phyloP scores from a whole-genome alignment of 495 filamentous ascomycete genomes.

The Acidomyces sp. region DNA sequence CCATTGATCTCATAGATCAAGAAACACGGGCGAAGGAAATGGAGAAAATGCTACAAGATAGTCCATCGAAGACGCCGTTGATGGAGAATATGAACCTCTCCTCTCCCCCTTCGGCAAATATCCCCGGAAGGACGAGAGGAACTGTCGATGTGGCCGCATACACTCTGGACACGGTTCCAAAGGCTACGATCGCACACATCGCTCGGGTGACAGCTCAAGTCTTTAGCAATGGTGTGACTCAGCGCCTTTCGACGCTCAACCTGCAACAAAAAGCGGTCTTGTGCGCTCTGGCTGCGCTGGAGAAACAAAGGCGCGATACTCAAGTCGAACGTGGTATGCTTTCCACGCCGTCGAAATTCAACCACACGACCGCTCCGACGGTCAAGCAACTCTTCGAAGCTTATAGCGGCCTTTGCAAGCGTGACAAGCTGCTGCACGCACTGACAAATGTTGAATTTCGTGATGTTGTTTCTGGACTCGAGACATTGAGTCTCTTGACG shows the following conservation, averaged over 20 bases:
- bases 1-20: conserved; percentile 76
- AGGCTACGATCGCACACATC: conserved; percentile 78
- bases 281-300: conserved; percentile 71
- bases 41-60: conserved; percentile 39
- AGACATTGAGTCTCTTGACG: conserved; percentile 69
- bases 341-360: conserved; percentile 45
- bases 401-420: conserved; percentile 67
- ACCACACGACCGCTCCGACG: conserved; percentile 45
- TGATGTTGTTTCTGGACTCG: conserved; percentile 80
- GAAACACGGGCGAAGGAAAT: conserved; percentile 60
- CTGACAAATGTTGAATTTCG: conserved; percentile 81
- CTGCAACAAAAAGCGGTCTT: conserved; percentile 93
- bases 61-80: conserved; percentile 44
- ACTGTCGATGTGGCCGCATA: conserved; percentile 19
- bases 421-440: conserved; percentile 72
- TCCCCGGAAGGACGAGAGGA: conserved; percentile 15
- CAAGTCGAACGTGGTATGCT: conserved; percentile 24
- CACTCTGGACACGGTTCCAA: conserved; percentile 68
- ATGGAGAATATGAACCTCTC: conserved; percentile 58
- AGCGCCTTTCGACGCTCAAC: conserved; percentile 75
- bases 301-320: conserved; percentile 41
- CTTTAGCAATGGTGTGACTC: conserved; percentile 70
- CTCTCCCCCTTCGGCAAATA: conserved; percentile 35
- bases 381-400: conserved; percentile 65
- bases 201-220: conserved; percentile 75